Conservation (phyloP, 345 rosid genomes). For the Sisymbrium altissimum region DNA sequence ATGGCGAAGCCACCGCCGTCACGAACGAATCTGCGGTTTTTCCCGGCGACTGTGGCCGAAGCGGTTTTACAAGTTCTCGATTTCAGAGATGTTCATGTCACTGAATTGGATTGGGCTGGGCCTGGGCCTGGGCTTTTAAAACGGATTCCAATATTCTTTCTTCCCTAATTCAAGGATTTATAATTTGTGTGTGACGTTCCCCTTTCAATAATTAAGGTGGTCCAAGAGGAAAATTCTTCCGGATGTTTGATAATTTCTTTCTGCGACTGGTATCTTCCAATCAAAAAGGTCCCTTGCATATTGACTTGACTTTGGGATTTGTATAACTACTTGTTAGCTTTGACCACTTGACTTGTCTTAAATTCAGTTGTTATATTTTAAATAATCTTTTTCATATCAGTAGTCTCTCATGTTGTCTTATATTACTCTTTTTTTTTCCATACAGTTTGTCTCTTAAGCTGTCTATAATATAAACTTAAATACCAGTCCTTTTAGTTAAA, state of each 20-base stretch:
- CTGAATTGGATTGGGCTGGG: background rate
- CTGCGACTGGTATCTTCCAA: background rate
- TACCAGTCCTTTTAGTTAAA: background rate
- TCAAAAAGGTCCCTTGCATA: slow-evolving; percentile 3
- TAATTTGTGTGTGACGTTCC: background rate
- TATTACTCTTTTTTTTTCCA: background rate
- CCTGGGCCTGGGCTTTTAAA: slow-evolving; percentile 1
- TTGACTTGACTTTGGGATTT: slow-evolving; percentile 10
- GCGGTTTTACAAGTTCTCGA: background rate
- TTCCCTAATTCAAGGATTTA: background rate
- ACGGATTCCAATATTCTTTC: background rate
- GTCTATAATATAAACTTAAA: background rate
- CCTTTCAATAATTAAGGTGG: too few species aligned
- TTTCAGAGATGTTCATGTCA: background rate
- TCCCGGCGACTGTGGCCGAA: slow-evolving; percentile 15
- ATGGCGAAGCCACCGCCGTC: slow-evolving; percentile 33
- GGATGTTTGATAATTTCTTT: background rate
- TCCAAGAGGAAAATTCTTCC: background rate
- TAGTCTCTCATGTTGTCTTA: background rate
- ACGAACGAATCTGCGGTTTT: background rate
- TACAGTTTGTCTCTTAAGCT: background rate
- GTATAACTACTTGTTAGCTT: background rate
- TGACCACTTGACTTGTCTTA: slow-evolving; percentile 1
- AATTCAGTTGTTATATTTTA: background rate
- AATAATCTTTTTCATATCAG: background rate